A percentile compares a stretch with the other conserved stretches of the same genome.
Evolutionary conservation across 2,329 filamentous ascomycete species (phyloP).

Genomic region (Metarhizium sp.): DNA sequence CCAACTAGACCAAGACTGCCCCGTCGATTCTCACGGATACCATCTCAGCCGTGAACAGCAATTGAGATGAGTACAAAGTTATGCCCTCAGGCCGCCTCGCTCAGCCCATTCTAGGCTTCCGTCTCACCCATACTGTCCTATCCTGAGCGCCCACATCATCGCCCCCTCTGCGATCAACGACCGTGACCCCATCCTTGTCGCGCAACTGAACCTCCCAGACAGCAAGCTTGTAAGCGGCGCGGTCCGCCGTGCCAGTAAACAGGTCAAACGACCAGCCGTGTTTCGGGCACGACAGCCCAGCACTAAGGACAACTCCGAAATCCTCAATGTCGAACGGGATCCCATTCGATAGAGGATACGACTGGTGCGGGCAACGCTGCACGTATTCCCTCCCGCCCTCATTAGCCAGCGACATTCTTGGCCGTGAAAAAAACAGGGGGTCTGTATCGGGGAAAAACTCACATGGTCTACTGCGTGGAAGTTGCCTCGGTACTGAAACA

Average conservation of each 20-base stretch:
- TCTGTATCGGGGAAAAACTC: slow-evolving; percentile 16
- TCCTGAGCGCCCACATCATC: slow-evolving; percentile 5
- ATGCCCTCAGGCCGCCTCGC: not conserved
- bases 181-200: slow-evolving; percentile 1
- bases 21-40: too few relatives aligned
- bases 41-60: too few relatives aligned
- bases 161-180: slow-evolving; percentile 2
- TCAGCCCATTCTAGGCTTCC: slow-evolving; percentile 29
- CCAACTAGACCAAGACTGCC: too few relatives aligned
- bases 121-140: slow-evolving; percentile 33
- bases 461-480: slow-evolving; percentile 64
- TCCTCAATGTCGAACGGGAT: slow-evolving; percentile 63
- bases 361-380: slow-evolving; percentile 58
- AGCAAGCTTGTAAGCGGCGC: slow-evolving; percentile 50
- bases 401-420: not conserved
- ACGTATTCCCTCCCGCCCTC: not conserved
- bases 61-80: not conserved
- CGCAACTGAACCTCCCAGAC: slow-evolving; percentile 56
- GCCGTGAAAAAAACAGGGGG: not conserved
- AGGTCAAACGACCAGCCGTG: slow-evolving; percentile 66
- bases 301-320: slow-evolving; percentile 54
- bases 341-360: slow-evolving; percentile 55
- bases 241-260: slow-evolving; percentile 51
- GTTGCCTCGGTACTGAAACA: slow-evolving; percentile 54
- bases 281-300: slow-evolving; percentile 57